A percentile compares a stretch with the other conserved stretches of the same genome.
These are phyloP conservation scores for Vigna angularis DNA, from an alignment of 306 rosid species.

Conservation along the genomic window DNA sequence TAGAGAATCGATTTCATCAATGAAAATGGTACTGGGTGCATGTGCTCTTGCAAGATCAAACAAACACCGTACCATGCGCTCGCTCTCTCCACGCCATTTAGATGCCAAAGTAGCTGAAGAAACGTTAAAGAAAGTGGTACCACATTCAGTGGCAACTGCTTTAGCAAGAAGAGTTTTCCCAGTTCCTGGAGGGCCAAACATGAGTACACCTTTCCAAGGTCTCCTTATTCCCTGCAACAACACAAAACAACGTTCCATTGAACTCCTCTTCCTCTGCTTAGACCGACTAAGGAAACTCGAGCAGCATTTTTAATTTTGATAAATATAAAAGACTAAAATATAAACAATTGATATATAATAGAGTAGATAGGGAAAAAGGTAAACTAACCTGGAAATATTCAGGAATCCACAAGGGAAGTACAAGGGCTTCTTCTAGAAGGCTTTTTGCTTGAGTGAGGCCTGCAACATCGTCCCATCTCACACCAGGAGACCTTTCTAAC, in stretches of 20 bases:
- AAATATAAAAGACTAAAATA: too few species aligned
- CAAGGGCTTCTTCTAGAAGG: slow-evolving; percentile 96
- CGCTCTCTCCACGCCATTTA: slow-evolving; percentile 99
- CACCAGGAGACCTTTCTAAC: slow-evolving; percentile 94
- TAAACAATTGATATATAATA: too few species aligned
- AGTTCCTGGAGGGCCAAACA: slow-evolving; percentile 99
- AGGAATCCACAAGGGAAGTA: slow-evolving; percentile 98
- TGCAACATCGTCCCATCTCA: slow-evolving; percentile 99
- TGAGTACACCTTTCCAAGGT: slow-evolving; percentile 99
- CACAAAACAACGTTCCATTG: slow-evolving; percentile 29
- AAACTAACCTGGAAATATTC: slow-evolving; percentile 85
- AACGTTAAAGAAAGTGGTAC: slow-evolving; percentile 96
- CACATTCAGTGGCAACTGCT: slow-evolving; percentile 99
- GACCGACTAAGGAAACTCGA: neutral
- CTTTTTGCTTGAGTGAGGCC: slow-evolving; percentile 93
- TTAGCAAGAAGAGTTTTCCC: slow-evolving; percentile 98
- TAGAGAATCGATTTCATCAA: slow-evolving; percentile 96
- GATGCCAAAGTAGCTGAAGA: slow-evolving; percentile 98
- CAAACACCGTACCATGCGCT: slow-evolving; percentile 96
- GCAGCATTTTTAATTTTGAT: neutral
- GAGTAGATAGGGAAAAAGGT: neutral
- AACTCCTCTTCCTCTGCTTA: neutral
- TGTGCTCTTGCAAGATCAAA: slow-evolving; percentile 99
- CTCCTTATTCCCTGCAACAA: slow-evolving; percentile 92
- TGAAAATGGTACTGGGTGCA: slow-evolving; percentile 98